A percentile compares a stretch with the other conserved stretches of the same genome.
phyloP scores from a whole-genome alignment of 163 green algal genomes.

The Volvox carteri region DNA sequence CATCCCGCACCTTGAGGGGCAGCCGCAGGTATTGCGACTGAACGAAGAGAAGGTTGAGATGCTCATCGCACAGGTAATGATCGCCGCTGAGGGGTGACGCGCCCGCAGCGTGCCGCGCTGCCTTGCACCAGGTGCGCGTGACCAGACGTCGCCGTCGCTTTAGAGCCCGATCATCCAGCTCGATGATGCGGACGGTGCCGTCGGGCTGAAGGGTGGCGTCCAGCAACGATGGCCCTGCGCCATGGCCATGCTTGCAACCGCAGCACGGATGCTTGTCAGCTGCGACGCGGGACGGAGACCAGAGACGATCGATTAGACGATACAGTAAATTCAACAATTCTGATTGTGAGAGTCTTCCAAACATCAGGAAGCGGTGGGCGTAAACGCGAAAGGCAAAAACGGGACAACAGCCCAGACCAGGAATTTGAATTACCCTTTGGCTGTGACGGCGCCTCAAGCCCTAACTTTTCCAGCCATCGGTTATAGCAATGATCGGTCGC shows the following conservation, averaged over 20 bases:
- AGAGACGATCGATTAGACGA: not conserved
- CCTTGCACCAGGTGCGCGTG: conserved; percentile 6
- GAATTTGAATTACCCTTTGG: not conserved
- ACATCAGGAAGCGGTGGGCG: not conserved
- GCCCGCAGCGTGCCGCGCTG: not conserved
- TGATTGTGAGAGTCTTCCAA: not conserved
- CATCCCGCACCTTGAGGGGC: not conserved
- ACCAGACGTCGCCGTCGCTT: not conserved
- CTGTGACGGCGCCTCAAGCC: not conserved
- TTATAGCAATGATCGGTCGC: not conserved
- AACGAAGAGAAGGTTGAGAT: conserved; percentile 1
- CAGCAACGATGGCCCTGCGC: not conserved
- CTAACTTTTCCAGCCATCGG: not conserved
- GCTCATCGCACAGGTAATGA: conserved; percentile 45
- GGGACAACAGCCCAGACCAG: not conserved
- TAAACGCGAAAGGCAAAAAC: not conserved
- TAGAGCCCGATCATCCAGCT: not conserved
- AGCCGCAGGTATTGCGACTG: conserved; percentile 28
- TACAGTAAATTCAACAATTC: not conserved
- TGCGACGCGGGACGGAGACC: not conserved
- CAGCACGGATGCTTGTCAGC: conserved; percentile 22
- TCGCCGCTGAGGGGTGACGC: not conserved
- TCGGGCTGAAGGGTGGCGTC: not conserved
- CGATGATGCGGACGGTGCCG: not conserved
- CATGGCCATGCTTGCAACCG: not conserved